Conservation (phyloP, 2,329 filamentous ascomycete genomes). For the Penicillium brasilianum region DNA sequence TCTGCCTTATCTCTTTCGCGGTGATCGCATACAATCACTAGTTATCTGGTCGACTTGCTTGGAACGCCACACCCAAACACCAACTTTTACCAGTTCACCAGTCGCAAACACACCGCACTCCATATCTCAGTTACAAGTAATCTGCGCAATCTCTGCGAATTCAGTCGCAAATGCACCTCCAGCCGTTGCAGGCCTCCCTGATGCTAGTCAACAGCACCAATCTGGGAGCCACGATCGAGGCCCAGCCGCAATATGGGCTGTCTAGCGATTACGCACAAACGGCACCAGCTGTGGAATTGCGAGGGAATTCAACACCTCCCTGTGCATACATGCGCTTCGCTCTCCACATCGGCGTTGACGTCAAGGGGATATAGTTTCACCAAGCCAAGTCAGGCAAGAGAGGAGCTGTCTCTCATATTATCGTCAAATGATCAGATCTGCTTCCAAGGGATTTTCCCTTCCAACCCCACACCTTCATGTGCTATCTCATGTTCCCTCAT, state of each 20-base stretch:
- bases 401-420: background rate
- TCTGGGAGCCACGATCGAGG: background rate
- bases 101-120: background rate
- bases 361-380: background rate
- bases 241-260: background rate
- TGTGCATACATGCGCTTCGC: background rate
- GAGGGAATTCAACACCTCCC: background rate
- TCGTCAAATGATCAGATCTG: background rate
- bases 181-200: background rate
- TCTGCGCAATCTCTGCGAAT: background rate
- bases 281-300: background rate
- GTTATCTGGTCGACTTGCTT: conserved; percentile 14
- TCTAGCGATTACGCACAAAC: too few species aligned
- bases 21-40: conserved; percentile 44
- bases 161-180: background rate
- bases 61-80: conserved; percentile 5
- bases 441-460: too few species aligned
- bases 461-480: background rate
- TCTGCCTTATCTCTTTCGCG: conserved; percentile 46
- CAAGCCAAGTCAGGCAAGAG: background rate
- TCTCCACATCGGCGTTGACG: background rate
- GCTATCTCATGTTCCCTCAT: background rate
- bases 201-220: background rate
- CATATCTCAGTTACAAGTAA: background rate
- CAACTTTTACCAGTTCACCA: background rate